Evolutionary conservation across 1,139 yeast species (phyloP).

Genomic region (Groenewaldozyma auringiensis): DNA sequence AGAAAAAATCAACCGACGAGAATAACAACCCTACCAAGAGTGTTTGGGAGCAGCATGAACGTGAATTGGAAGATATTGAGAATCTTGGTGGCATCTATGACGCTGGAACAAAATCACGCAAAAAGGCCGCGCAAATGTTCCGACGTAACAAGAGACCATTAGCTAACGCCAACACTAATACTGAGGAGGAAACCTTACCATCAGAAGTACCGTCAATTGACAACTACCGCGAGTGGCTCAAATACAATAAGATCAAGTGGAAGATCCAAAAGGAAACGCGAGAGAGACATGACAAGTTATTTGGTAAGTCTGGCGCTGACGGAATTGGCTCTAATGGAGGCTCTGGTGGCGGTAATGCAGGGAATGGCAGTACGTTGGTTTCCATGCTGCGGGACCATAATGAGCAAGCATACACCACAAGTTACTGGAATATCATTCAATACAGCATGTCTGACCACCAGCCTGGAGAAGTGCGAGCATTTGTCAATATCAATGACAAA

Average conservation of each 20-base stretch:
- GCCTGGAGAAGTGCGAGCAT: constrained; percentile 73
- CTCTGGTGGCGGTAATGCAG: constrained; percentile 30
- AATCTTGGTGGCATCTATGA: constrained; percentile 43
- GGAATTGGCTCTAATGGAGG: neutral
- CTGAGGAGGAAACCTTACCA: constrained; percentile 22
- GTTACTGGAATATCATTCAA: constrained; percentile 75
- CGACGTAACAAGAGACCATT: constrained; percentile 19
- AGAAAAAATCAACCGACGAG: constrained; percentile 45
- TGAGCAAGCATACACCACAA: constrained; percentile 55
- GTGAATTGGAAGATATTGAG: constrained; percentile 54
- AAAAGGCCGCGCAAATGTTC: constrained; percentile 13
- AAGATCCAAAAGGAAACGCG: constrained; percentile 61
- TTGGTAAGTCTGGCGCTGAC: constrained; percentile 47
- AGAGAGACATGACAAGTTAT: constrained; percentile 62
- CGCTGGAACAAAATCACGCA: constrained; percentile 13
- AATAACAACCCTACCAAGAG: constrained; percentile 5
- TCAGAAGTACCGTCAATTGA: constrained; percentile 50
- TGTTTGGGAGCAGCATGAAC: constrained; percentile 11
- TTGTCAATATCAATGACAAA: constrained; percentile 59
- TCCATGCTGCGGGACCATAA: constrained; percentile 70
- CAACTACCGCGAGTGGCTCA: constrained; percentile 71
- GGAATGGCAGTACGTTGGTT: constrained; percentile 44
- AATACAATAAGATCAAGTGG: constrained; percentile 84
- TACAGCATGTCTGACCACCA: constrained; percentile 41
- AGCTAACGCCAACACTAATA: constrained; percentile 13